phyloP scores from a whole-genome alignment of 345 rosid species.

The Hibiscus syriacus region DNA sequence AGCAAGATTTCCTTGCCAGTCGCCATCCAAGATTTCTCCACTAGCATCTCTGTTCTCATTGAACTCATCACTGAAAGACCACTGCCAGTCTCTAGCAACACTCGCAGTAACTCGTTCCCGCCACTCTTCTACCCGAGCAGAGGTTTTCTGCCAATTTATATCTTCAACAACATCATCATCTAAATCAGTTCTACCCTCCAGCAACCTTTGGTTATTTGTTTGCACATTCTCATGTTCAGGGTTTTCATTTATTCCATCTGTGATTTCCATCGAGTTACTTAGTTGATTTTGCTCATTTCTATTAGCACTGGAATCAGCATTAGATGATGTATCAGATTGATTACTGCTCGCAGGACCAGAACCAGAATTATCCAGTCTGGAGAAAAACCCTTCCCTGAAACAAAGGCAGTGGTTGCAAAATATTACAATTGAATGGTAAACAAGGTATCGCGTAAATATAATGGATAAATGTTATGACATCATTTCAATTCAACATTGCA shows the following conservation, averaged over 20 bases:
- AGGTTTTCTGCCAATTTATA: conserved; percentile 31
- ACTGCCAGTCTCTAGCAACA: conserved; percentile 29
- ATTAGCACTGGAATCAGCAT: conserved; percentile 33
- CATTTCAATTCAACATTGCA: neutral
- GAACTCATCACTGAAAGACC: conserved; percentile 19
- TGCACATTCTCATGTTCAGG: conserved; percentile 27
- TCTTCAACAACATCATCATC: conserved; percentile 25
- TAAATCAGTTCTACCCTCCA: conserved; percentile 31
- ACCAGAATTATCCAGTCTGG: conserved; percentile 59
- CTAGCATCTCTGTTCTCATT: conserved; percentile 27
- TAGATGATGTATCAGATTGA: conserved; percentile 55
- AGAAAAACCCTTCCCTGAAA: conserved; percentile 78
- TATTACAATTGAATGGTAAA: neutral
- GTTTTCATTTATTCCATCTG: conserved; percentile 26
- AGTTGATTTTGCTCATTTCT: conserved; percentile 37
- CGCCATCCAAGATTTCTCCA: conserved; percentile 26
- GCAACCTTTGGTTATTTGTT: conserved; percentile 21
- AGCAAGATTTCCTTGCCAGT: conserved; percentile 19
- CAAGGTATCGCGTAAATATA: neutral
- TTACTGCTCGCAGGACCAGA: conserved; percentile 47
- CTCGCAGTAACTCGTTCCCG: conserved; percentile 35
- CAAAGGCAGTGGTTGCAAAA: conserved; percentile 6
- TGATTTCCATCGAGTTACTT: conserved; percentile 23
- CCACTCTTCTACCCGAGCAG: conserved; percentile 35
- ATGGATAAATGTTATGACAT: neutral